Base-by-base conservation (phyloP, 2,329 filamentous ascomycete species). In the Colletotrichum gloeosporioides region DNA sequence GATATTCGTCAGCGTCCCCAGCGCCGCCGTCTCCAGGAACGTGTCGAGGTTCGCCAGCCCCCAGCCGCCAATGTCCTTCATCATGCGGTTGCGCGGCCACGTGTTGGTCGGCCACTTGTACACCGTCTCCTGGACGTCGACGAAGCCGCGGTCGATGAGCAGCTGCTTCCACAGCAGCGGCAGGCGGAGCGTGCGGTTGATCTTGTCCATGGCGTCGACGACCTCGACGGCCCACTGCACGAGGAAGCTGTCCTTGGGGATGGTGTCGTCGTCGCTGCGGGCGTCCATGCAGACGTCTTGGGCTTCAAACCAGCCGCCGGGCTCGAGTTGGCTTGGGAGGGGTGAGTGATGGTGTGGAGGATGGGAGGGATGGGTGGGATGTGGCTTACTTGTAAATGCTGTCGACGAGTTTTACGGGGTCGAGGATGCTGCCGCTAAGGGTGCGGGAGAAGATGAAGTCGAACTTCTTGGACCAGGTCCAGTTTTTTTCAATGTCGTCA, bases 1-100 rank as follows among this genome's bases (percentile, higher is more conserved):
- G 59, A 81, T 82, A 12, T 82, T 82, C 3, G 85, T 87, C 68
- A 86, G 82, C 16, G 84, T 78, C 5, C 83, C 85, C 65, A 86
- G 78, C n/a, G 80, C 81, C 49, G 86, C 83, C 8, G 82, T 80
- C 79, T 86, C 83, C 25, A 83, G 79, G 9, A 84, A 85, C 29
- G 75, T 75, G 61, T 77, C 61, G 27, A 85, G 80, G 57, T 84
- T 84, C 34, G 83, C 81, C 16, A 80, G 73, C 9, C 80, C 72
- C 80, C 83, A 84, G 25, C 69, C 70, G 6, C 85, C 85, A 7
- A 86, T 78, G 69, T 84, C 80, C 79, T 86, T 86, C 74, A 83
- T 79, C 71, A 80, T 79, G 15, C 69, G 68, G 70, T 85, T 82
- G 53, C 80, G 81, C 31, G 85, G 83, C 85, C 85, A 87, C 6